Base-by-base conservation (phyloP, 225 moss, liverwort and hornwort species). In the Thuidium tamariscinum region DNA sequence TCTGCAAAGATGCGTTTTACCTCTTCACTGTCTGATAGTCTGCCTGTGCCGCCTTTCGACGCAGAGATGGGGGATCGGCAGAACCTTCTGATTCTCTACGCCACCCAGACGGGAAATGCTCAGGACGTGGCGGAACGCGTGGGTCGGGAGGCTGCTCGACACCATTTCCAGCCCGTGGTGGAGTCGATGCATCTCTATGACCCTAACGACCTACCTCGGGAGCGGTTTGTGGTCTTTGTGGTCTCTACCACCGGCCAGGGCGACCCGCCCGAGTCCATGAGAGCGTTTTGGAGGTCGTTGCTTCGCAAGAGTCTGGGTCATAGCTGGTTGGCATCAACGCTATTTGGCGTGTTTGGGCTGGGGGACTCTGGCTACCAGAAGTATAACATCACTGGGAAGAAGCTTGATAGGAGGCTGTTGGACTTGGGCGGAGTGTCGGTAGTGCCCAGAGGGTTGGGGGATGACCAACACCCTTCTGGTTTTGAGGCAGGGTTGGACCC, bases 301-400 rank as follows among this genome's bases (percentile, higher is more conserved):
- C 94, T 99, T 51, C 95, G 97, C 64, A 99, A 96, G 90, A 99
- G 96, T 87, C 92, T 99, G 21, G 94, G 99, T 42, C 90, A 89
- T 76, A 86, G 82, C 23, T 99, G 96, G 97, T 86, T 99, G 76
- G 85, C 83, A 26, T 90, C 92, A 61, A 88, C 93, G 44, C 84
- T 92, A 13, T 96, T 93, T 72, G 92, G 90, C 69, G 99, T 99
- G 18, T 99, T 99, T 86, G 99, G 99, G 27, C 88, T 99, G 78
- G 99, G 99, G 81, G 99, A 99, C 83, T 99, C 99, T 39, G 99
- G 97, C 25, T 99, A 97, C 88, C 96, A 93, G 78, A 97, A 99
- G 88, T 99, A 97, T 62, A 99, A 99, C 82, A 87, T 95, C 83
- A 96, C 91, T 39, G 99, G 94, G 12, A 99, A 99, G 91, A 99